A percentile compares a stretch with the other conserved stretches of the same genome.
Conservation (phyloP, 352 stramenopile species). For the Phytopythium oedochilum region DNA sequence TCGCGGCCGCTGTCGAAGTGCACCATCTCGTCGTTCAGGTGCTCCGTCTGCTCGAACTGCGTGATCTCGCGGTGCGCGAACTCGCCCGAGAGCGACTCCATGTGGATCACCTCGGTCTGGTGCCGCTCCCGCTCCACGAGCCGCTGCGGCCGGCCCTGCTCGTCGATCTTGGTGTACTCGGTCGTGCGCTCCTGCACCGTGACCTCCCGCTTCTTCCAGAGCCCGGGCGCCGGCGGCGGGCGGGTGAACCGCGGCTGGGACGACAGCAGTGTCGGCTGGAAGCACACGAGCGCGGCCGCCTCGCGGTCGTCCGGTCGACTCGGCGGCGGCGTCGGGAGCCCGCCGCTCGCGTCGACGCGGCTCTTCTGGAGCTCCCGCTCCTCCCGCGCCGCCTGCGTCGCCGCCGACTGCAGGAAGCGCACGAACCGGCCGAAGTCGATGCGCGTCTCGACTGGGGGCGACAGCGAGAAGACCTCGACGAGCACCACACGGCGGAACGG, state of each 20-base stretch:
- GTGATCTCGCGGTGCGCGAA: slow-evolving; percentile 84
- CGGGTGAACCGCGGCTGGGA: slow-evolving; percentile 28
- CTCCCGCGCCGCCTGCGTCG: slow-evolving; percentile 37
- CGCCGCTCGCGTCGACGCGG: background rate
- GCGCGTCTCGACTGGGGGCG: slow-evolving; percentile 15
- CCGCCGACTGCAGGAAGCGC: slow-evolving; percentile 56
- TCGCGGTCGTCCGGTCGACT: background rate
- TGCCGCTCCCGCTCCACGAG: slow-evolving; percentile 83
- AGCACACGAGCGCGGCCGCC: slow-evolving; percentile 31
- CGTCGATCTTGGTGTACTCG: slow-evolving; percentile 88
- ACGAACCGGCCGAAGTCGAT: slow-evolving; percentile 61
- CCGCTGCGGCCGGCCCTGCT: slow-evolving; percentile 62
- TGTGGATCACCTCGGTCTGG: slow-evolving; percentile 82
- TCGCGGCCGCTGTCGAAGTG: slow-evolving; percentile 74
- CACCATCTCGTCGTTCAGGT: slow-evolving; percentile 80
- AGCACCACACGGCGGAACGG: slow-evolving; percentile 57
- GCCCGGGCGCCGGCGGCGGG: slow-evolving; percentile 47
- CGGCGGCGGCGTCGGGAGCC: slow-evolving; percentile 19
- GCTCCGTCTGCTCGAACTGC: slow-evolving; percentile 81
- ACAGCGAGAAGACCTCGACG: slow-evolving; percentile 45
- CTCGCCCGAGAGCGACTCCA: slow-evolving; percentile 72
- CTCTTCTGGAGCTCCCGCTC: slow-evolving; percentile 24
- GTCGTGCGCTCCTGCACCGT: slow-evolving; percentile 85
- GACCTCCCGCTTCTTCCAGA: slow-evolving; percentile 87
- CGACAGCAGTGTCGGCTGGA: slow-evolving; percentile 35